Base-by-base conservation (phyloP, 1,284 basidiomycete genomes). In the Puccinia triticina region DNA sequence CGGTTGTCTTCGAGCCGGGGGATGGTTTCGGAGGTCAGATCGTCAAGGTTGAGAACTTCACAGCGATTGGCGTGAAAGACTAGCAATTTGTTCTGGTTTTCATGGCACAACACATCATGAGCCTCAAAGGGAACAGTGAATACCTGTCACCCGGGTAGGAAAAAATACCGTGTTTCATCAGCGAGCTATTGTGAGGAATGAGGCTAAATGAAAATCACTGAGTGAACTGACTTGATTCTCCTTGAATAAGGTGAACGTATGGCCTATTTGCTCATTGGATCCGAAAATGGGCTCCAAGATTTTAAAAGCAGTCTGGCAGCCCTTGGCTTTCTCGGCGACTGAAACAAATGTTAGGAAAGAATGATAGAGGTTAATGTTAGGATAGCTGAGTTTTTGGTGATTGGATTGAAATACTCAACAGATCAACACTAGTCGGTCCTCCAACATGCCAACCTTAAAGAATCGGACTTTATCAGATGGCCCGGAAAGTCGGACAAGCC, bases 371-470 rank as follows among this genome's bases (percentile, higher is more conserved):
- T n/a, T n/a, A n/a, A n/a, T n/a, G n/a, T n/a, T n/a, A n/a, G n/a
- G n/a, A n/a, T n/a, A n/a, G n/a, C n/a, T n/a, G n/a, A n/a, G n/a
- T n/a, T n/a, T n/a, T n/a, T n/a, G n/a, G n/a, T n/a, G n/a, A n/a
- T n/a, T n/a, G n/a, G n/a, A n/a, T n/a, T n/a, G 34, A 40, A 48
- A 18, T 23, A 78, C 48, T 55, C 64, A 40, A 80, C 78, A 80
- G 79, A 97, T 92, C 11, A 99, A 92, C 29, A 97, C 89, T 0
- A 95, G 96, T 18, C 94, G 90, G 40, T 92, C 93, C 50, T 92
- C 91, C 53, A 96, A 89, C 83, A 92, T 92, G 29, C 96, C 96
- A 32, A 97, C 93, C 80, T 92, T 93, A 89, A 99, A 98, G 88
- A 96, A 98, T 83, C 93, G 91, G 11, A 98, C 95, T 85, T 97